Evolutionary conservation across 495 filamentous ascomycete species (phyloP), one percentile per base, ranked within the genome.

Genomic region (Corynascus novoguineensis): DNA sequence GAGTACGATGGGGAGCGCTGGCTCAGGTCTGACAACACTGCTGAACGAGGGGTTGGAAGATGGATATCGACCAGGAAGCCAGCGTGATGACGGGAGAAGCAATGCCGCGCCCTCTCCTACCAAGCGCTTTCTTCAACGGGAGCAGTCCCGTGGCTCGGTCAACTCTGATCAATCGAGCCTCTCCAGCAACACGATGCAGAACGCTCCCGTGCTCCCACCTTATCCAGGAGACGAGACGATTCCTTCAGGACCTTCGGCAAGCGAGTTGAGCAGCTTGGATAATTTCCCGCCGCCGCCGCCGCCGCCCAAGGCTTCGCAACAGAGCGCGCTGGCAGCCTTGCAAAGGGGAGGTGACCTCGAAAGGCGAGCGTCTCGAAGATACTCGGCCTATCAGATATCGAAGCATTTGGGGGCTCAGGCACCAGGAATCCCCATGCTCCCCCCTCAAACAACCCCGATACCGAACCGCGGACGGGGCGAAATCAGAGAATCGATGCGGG

Each of bases 331-430:
- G 48, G 90, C 88, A 37, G 91, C 91, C 41, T 71, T 98, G 58
- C 95, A 97, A 68, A 79, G 89, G 68, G 90, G 91, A 51, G 90
- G 91, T 5, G 90, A 96, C 55, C 75, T 97, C n/a, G 92, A 97
- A 65, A 81, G 93, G 61, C 82, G 93, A 62, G 95, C 93, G 10
- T 97, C 95, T 4, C 80, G 92, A 63, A 77, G 93, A 62, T 97
- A 97, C 66, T 97, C 92, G 29, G 85, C 87, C 38, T 98, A 97
- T 71, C 95, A 97, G 63, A 92, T 97, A 45, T 88, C 89, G 22
- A 97, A 95, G 63, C 90, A 95, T 57, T 78, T 97, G 4, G 93
- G 92, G 2, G 80, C 84, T 24, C 86, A 86, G 31, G 78, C 88
- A 14, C 88, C 85, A 67, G 90, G 88, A 17, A 83, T 97, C 6